Percentiles rank a stretch among this genome's conserved stretches.
Conservation (phyloP, 2,329 filamentous ascomycete species). For the Penicillium sp. region DNA sequence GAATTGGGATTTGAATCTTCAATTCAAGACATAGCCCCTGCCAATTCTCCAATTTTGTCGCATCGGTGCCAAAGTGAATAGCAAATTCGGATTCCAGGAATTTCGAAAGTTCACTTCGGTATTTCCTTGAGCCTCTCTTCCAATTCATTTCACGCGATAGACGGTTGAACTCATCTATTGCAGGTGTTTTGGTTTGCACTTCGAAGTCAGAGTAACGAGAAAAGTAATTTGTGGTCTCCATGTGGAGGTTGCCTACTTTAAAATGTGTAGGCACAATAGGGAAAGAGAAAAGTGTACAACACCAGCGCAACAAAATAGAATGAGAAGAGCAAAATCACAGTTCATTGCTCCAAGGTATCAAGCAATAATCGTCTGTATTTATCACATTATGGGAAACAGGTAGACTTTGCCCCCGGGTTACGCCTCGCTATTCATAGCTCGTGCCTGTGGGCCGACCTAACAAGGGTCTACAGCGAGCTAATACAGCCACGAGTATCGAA, state of each 20-base stretch:
- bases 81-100: not conserved
- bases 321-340: not conserved
- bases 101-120: not conserved
- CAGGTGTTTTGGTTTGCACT: not conserved
- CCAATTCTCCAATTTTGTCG: constrained; percentile 1
- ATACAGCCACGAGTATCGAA: not conserved
- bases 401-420: not conserved
- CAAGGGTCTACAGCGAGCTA: not conserved
- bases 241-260: not conserved
- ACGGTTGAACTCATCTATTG: not conserved
- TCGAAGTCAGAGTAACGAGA: not conserved
- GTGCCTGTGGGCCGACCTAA: not conserved
- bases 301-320: not conserved
- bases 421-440: not conserved
- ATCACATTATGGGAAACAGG: not conserved
- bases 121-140: not conserved
- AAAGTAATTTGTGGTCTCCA: not conserved
- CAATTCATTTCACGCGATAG: not conserved
- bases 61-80: not conserved
- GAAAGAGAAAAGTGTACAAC: not conserved
- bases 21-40: not conserved
- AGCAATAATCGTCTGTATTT: not conserved
- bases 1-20: not conserved
- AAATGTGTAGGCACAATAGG: not conserved
- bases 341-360: not conserved